Percentiles rank a stretch among this genome's conserved stretches.
Evolutionary conservation across 2,329 filamentous ascomycete genomes (phyloP).

Genomic region (Venturia oleaginea): DNA sequence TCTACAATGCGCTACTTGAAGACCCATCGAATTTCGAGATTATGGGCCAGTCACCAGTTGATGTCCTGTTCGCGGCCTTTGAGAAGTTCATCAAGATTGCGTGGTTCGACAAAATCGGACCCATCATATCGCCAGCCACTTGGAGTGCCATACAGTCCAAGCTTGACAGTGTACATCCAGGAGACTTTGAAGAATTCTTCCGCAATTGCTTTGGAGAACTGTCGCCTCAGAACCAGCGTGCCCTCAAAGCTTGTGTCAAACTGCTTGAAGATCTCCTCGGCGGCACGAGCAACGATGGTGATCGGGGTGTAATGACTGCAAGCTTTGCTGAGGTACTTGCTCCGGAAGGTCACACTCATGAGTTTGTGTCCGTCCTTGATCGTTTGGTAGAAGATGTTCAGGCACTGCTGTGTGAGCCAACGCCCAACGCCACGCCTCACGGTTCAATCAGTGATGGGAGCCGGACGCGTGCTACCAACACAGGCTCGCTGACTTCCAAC

Average conservation of each 20-base stretch:
- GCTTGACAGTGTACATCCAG: slow-evolving; percentile 54
- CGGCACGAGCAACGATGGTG: slow-evolving; percentile 82
- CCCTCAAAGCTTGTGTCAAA: slow-evolving; percentile 75
- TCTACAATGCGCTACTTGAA: slow-evolving; percentile 83
- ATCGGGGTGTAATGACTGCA: slow-evolving; percentile 76
- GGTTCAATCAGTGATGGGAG: slow-evolving; percentile 51
- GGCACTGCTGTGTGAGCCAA: slow-evolving; percentile 65
- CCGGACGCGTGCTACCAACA: slow-evolving; percentile 46
- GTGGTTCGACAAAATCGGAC: slow-evolving; percentile 82
- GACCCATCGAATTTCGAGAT: slow-evolving; percentile 69
- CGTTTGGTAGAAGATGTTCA: slow-evolving; percentile 84
- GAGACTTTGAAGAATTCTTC: slow-evolving; percentile 58
- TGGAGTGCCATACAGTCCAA: slow-evolving; percentile 66
- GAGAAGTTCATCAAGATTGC: slow-evolving; percentile 85
- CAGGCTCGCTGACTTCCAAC: slow-evolving; percentile 74
- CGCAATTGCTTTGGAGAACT: slow-evolving; percentile 41
- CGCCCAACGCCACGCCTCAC: slow-evolving; percentile 39
- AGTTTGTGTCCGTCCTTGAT: slow-evolving; percentile 83
- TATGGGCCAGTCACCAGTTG: slow-evolving; percentile 65
- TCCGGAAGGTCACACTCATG: slow-evolving; percentile 63
- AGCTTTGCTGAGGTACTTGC: slow-evolving; percentile 84
- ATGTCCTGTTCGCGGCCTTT: slow-evolving; percentile 83
- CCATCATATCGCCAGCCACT: slow-evolving; percentile 63
- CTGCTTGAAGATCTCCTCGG: slow-evolving; percentile 80
- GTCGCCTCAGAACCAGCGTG: slow-evolving; percentile 55